A percentile compares a stretch with the other conserved stretches of the same genome.
These are phyloP conservation scores for Papiliotrema terrestris DNA, from an alignment of 1,284 basidiomycete genomes.

Conservation along the genomic window DNA sequence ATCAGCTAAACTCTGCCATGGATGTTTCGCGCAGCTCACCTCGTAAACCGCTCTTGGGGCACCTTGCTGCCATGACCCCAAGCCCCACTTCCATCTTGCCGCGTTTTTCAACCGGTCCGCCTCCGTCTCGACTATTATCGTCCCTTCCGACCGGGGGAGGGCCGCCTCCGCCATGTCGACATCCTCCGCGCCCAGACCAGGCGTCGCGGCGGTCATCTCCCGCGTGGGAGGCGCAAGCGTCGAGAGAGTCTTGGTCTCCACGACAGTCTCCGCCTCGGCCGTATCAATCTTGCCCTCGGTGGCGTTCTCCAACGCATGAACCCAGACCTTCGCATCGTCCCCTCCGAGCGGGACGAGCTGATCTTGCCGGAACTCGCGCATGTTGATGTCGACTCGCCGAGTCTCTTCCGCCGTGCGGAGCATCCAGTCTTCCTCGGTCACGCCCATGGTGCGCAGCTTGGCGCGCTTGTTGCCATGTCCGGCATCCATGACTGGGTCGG, in stretches of 20 bases:
- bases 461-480: slow-evolving; percentile 62
- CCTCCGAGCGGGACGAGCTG: slow-evolving; percentile 53
- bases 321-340: slow-evolving; percentile 35
- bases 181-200: not conserved
- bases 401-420: slow-evolving; percentile 65
- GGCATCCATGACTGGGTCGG: slow-evolving; percentile 78
- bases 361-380: slow-evolving; percentile 61
- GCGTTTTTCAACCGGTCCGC: slow-evolving; percentile 8
- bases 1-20: not conserved
- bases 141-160: slow-evolving; percentile 10
- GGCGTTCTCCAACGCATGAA: slow-evolving; percentile 23
- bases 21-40: slow-evolving; percentile 13
- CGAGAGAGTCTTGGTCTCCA: not conserved
- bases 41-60: slow-evolving; percentile 38
- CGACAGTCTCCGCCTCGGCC: slow-evolving; percentile 2
- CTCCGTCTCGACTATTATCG: slow-evolving; percentile 26
- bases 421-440: slow-evolving; percentile 88
- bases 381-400: slow-evolving; percentile 61
- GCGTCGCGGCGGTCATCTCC: not conserved
- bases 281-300: not conserved
- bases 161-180: slow-evolving; percentile 6
- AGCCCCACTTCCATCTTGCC: slow-evolving; percentile 16
- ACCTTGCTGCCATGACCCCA: slow-evolving; percentile 29
- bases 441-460: slow-evolving; percentile 57
- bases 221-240: not conserved